Conservation (phyloP, 2,329 filamentous ascomycete species). For the Diaporthe capsici region DNA sequence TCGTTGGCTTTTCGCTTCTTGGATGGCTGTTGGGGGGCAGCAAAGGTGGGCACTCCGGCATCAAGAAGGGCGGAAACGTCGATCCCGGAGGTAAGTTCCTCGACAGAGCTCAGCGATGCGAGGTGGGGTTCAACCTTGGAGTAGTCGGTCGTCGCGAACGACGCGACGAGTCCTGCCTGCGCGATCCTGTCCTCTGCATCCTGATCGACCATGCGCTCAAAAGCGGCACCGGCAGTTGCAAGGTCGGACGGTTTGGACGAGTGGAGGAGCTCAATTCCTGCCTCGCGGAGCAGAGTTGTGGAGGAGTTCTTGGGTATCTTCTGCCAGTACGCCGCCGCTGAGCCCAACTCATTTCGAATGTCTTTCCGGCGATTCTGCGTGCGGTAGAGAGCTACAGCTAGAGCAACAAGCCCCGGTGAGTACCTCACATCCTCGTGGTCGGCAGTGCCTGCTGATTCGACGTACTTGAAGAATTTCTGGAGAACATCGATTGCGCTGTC, state of each 20-base stretch:
- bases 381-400: slow-evolving; percentile 84
- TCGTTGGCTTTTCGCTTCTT: slow-evolving; percentile 27
- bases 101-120: slow-evolving; percentile 71
- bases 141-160: slow-evolving; percentile 76
- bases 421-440: slow-evolving; percentile 79
- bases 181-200: slow-evolving; percentile 78
- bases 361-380: slow-evolving; percentile 80
- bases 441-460: slow-evolving; percentile 73
- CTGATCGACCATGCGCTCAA: slow-evolving; percentile 77
- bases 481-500: slow-evolving; percentile 82
- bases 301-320: slow-evolving; percentile 50
- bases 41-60: slow-evolving; percentile 72
- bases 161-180: slow-evolving; percentile 87
- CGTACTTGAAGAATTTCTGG: slow-evolving; percentile 79
- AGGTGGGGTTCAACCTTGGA: slow-evolving; percentile 68
- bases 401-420: slow-evolving; percentile 86
- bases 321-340: slow-evolving; percentile 87
- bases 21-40: slow-evolving; percentile 57
- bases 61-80: slow-evolving; percentile 74
- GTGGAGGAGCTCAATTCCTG: slow-evolving; percentile 85
- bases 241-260: slow-evolving; percentile 80
- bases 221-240: slow-evolving; percentile 81
- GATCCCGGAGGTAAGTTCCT: slow-evolving; percentile 71
- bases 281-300: slow-evolving; percentile 76
- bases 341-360: slow-evolving; percentile 80